Conservation (phyloP, 202 grass and related monocot species). For the Panicum hallii region DNA sequence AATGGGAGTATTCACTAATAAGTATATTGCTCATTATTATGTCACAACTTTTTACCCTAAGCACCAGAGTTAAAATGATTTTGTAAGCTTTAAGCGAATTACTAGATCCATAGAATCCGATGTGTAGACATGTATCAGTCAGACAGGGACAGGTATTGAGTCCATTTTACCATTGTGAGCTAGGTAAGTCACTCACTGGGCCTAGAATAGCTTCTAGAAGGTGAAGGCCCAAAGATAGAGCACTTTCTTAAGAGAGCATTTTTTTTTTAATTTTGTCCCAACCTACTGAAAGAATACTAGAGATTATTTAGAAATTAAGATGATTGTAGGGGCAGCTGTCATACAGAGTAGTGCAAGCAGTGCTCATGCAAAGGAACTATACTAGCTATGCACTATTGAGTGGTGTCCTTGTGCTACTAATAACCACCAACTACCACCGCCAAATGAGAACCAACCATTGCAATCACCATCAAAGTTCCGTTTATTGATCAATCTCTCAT, state of each 20-base stretch:
- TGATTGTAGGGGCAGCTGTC: neutral
- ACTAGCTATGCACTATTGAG: too few relatives aligned
- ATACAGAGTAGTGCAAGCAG: too few relatives aligned
- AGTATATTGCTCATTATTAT: neutral
- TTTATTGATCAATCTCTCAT: too few relatives aligned
- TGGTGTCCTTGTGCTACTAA: too few relatives aligned
- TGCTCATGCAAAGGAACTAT: too few relatives aligned
- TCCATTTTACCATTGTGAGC: constrained; percentile 12
- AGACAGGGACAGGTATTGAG: neutral
- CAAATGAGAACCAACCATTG: too few relatives aligned
- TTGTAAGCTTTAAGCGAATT: neutral
- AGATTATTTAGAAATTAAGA: neutral
- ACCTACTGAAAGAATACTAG: constrained; percentile 23
- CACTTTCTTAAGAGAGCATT: neutral
- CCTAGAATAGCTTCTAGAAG: constrained; percentile 29
- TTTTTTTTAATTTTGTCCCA: neutral
- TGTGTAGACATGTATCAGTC: neutral
- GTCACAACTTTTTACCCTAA: neutral
- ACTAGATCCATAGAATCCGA: constrained; percentile 4
- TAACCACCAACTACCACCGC: too few relatives aligned
- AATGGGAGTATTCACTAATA: neutral
- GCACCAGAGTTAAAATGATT: neutral
- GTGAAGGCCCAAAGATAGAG: neutral
- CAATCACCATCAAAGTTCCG: too few relatives aligned
- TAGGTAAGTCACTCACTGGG: neutral